Base-by-base conservation (phyloP, 139 green algal genomes). In the Haematococcus sp. region DNA sequence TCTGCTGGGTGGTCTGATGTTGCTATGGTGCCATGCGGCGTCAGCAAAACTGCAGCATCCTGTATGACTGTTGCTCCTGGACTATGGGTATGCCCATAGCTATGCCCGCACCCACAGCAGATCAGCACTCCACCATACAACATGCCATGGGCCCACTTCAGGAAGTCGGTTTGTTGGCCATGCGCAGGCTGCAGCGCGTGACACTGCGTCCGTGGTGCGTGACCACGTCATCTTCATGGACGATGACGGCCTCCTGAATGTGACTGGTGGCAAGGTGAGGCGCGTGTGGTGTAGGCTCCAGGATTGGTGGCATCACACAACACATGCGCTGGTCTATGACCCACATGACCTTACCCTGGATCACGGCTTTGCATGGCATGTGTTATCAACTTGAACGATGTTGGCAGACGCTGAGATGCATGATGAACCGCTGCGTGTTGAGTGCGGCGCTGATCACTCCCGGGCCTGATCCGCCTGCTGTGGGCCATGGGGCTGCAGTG, bases 171-270 rank as follows among this genome's bases (percentile, higher is more conserved):
- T 61, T 7, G 15, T 27, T 61, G 54, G 17, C 11, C 54, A 13
- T 4, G 7, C 4, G 54, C n/a, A 28, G 54, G 23, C 54, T 61
- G 55, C 55, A 25, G 23, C 55, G n/a, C n/a, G 55, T 16, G 80
- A 86, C 70, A 90, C 85, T 0, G 25, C 54, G 64, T 87, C 78
- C 79, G 75, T 81, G 2, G 75, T 89, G 23, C 69, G 83, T 13
- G 83, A 88, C 60, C 80, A 88, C 58, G 72, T 97, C 5, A 90
- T 99, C 19, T 87, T 89, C 13, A 82, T 88, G 35, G 90, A 94
- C 31, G 61, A 82, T 13, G 87, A 96, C 61, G 92, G 91, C n/a
- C 68, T 98, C 17, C 86, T 99, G 31, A 98, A 91, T 15, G 85
- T 98, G 16, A 90, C 88, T 31, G 93, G 90, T 52, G 87, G 91